Evolutionary conservation across 1,139 yeast genomes (phyloP), one percentile per base, ranked within the genome.

Genomic region (Geotrichum carabidarum): DNA sequence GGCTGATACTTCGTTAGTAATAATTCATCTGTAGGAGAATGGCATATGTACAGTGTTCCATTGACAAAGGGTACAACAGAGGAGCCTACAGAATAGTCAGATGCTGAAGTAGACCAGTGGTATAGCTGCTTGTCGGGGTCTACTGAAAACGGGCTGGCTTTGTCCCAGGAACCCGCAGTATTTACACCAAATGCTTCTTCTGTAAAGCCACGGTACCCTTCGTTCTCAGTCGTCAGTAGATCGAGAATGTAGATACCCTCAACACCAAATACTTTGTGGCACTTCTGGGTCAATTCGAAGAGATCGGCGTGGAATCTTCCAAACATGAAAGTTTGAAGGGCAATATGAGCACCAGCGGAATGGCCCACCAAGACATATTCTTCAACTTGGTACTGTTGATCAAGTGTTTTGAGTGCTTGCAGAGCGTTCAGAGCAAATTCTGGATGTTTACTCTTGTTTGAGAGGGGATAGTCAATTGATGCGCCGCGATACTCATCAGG

Each of bases 301-400:
- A 17, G 36, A 18, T 48, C 40, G 8, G 44, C 46, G 35, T 27
- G 14, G 22, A 27, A 30, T 18, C 34, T 15, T 34, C 55, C 30
- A 42, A 37, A 55, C 22, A 61, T 58, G 22, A 82, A 60, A 6
- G 82, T 63, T 65, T 87, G 94, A 35, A 85, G 71, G 1, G 80
- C 74, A 48, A 89, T 66, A 2, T 87, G 82, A 0, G 93, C 89
- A 0, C 96, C 96, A 1, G 84, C 95, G 0, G 95, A 86, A 68
- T 89, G 96, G 0, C 96, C 96, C 5, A 81, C 74, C 6, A 82
- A 58, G 57, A 73, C 72, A 15, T 75, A 58, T 17, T 70, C 60
- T 2, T 65, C 58, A 3, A 81, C 66, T 2, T 58, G 54, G 50
- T 63, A 63, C 18, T 63, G 58, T 9, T 57, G 38, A 15, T 56